Base-by-base conservation (phyloP, 768 basidiomycete species). In the Termitomyces sp. region DNA sequence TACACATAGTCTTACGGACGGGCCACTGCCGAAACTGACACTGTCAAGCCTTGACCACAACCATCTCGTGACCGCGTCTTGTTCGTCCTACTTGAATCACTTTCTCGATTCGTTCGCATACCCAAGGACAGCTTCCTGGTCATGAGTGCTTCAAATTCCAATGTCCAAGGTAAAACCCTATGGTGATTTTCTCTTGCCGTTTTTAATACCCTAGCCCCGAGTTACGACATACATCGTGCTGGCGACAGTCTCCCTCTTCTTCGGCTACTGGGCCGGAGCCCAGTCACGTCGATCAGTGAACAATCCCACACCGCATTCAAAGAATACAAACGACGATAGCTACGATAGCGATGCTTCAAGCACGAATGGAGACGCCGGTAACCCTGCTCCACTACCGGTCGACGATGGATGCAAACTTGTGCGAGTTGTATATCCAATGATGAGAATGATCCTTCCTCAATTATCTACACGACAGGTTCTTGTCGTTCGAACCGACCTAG, bases 401-500 rank as follows among this genome's bases (percentile, higher is more conserved):
- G 72, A 72, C 14, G 86, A 86, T 51, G 79, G 82, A 55, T 84
- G 80, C 70, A 87, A 86, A 70, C 72, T 89, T 72, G 83, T 81
- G 21, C 38, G 65, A 35, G 37, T n/a, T 23, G 25, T 42, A 48
- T n/a, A 35, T 50, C 41, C 32, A 32, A 48, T 37, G 29, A 46
- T 38, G 23, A 6, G 12, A 47, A 43, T 32, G 5, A 29, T 51
- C 19, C 56, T 19, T 45, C 27, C 46, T 54, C 23, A 32, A 59
- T 29, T n/a, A 54, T 35, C 35, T 3, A 32, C 50, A 10, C 19
- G 16, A 41, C 41, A 83, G 79, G 84, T 83, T 27, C 72, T 88
- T 54, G 79, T 85, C 29, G 85, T 87, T 51, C 73, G 76, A 48
- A 84, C 84, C 4, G 88, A 90, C 68, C 70, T 89, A 49, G 78